Conservation (phyloP, 495 filamentous ascomycete species). For the Wilcoxina mikolae region DNA sequence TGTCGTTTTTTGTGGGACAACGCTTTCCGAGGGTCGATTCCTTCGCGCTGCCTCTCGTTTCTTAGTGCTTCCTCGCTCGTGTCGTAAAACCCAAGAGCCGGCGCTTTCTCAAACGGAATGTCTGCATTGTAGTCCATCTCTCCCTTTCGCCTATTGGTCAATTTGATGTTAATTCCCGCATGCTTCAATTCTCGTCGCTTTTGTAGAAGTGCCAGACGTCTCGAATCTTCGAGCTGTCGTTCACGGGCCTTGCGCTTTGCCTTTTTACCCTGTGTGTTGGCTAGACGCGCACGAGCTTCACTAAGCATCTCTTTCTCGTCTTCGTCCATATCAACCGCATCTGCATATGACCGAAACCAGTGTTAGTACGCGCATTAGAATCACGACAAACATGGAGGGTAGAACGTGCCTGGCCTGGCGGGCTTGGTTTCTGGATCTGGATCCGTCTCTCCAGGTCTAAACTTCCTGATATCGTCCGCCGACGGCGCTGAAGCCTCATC, state of each 20-base stretch:
- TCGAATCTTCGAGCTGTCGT: conserved; percentile 85
- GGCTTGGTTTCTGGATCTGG: conserved; percentile 94
- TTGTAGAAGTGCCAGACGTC: conserved; percentile 74
- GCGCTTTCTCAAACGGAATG: conserved; percentile 89
- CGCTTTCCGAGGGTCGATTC: conserved; percentile 88
- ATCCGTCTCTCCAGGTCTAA: conserved; percentile 86
- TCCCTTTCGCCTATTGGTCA: conserved; percentile 78
- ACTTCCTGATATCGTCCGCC: conserved; percentile 79
- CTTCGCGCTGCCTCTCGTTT: conserved; percentile 77
- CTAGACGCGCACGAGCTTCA: conserved; percentile 86
- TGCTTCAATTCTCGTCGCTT: conserved; percentile 94
- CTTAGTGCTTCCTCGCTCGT: conserved; percentile 61
- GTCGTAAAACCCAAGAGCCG: conserved; percentile 84
- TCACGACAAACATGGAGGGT: neutral
- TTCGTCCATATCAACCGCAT: conserved; percentile 95
- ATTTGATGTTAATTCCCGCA: conserved; percentile 95
- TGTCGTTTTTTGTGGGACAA: conserved; percentile 93
- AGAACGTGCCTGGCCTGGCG: conserved; percentile 47
- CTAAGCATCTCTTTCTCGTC: conserved; percentile 99
- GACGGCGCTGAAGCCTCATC: conserved; percentile 76
- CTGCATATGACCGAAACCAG: conserved; percentile 26
- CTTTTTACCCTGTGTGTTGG: conserved; percentile 98
- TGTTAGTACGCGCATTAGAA: neutral
- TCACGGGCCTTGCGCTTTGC: conserved; percentile 95
- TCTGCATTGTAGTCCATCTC: conserved; percentile 99